These are phyloP conservation scores for Puya raimondii DNA, from an alignment of 176 grass and related monocot species.

Conservation along the genomic window DNA sequence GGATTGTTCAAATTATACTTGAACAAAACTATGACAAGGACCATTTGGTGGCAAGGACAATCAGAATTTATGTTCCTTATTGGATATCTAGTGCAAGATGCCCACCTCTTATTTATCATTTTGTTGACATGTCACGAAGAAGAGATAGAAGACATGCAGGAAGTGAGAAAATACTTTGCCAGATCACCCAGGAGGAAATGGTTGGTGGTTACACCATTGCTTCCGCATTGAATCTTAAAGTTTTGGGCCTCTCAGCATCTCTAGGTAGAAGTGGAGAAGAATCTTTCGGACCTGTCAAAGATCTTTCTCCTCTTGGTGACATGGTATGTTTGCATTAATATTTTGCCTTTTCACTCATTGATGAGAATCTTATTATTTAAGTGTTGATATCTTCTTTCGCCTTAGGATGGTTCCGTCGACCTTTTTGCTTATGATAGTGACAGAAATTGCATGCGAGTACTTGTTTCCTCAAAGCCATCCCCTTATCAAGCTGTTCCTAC, in stretches of 20 bases:
- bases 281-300: slow-evolving; percentile 63
- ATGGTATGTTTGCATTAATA: slow-evolving; percentile 45
- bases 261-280: slow-evolving; percentile 38
- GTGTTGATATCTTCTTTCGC: slow-evolving; percentile 5
- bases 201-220: slow-evolving; percentile 85
- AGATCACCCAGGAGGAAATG: slow-evolving; percentile 82
- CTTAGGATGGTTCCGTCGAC: slow-evolving; percentile 79
- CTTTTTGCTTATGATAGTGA: slow-evolving; percentile 69
- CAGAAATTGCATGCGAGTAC: slow-evolving; percentile 59
- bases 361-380: slow-evolving; percentile 10
- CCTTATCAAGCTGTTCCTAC: slow-evolving; percentile 91
- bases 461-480: slow-evolving; percentile 86
- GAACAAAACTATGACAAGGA: slow-evolving; percentile 92
- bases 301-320: slow-evolving; percentile 75
- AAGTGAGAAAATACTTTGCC: slow-evolving; percentile 55
- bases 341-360: not conserved
- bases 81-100: slow-evolving; percentile 89
- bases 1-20: slow-evolving; percentile 71
- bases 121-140: slow-evolving; percentile 56
- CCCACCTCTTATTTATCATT: slow-evolving; percentile 53
- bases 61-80: slow-evolving; percentile 90
- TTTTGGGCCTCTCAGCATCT: slow-evolving; percentile 56
- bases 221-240: slow-evolving; percentile 74
- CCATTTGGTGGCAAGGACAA: slow-evolving; percentile 53
- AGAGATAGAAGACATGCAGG: slow-evolving; percentile 40